phyloP scores from a whole-genome alignment of 1,139 yeast species.

The Scheffersomyces stambukii region DNA sequence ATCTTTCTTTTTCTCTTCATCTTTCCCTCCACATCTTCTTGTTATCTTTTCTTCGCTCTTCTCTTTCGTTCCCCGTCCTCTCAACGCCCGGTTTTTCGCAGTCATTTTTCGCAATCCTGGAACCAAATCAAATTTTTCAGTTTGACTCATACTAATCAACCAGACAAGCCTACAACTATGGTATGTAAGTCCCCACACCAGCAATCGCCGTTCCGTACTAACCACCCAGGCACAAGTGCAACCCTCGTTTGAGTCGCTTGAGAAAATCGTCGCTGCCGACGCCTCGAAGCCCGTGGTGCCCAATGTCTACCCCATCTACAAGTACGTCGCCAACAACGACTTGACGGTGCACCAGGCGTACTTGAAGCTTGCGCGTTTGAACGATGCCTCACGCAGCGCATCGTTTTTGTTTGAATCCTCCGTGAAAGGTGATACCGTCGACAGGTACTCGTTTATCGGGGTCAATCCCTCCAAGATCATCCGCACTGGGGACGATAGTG shows the following conservation, averaged over 20 bases:
- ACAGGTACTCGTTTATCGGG: constrained; percentile 88
- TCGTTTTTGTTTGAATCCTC: constrained; percentile 89
- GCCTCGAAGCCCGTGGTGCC: constrained; percentile 23
- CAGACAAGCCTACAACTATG: too few species aligned
- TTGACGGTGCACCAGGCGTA: constrained; percentile 89
- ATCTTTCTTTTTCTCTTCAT: too few species aligned
- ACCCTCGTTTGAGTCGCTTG: constrained; percentile 55
- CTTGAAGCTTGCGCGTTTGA: constrained; percentile 72
- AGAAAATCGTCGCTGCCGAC: constrained; percentile 40
- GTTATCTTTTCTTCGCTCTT: too few species aligned
- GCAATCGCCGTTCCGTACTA: constrained; percentile 5
- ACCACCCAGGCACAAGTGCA: constrained; percentile 35
- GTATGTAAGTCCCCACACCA: too few species aligned
- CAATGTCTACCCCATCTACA: constrained; percentile 76
- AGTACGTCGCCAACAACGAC: constrained; percentile 69
- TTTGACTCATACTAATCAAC: too few species aligned
- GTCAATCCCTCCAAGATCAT: constrained; percentile 76
- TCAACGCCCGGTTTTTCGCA: too few species aligned
- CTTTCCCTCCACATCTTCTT: too few species aligned
- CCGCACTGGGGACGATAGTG: constrained; percentile 60
- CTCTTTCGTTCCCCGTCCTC: too few species aligned
- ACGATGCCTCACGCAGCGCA: constrained; percentile 53
- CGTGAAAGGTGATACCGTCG: constrained; percentile 82
- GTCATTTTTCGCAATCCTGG: too few species aligned
- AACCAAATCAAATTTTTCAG: too few species aligned